Percentiles rank a stretch among this genome's conserved stretches.
Evolutionary conservation across 176 grass and related monocot species (phyloP).

Genomic region (Themeda triandra): DNA sequence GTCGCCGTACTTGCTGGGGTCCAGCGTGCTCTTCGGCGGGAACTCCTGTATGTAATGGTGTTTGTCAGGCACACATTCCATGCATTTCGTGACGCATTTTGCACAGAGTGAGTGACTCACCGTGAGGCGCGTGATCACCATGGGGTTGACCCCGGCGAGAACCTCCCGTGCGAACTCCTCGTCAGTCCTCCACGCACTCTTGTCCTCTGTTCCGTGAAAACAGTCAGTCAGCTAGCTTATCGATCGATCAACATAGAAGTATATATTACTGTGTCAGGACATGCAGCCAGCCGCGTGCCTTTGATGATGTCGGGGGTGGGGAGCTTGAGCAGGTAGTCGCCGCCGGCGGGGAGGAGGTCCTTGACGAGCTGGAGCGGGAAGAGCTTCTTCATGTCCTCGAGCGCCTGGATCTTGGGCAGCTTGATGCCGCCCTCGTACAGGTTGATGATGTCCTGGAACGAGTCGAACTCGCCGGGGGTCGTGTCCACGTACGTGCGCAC

Average conservation of each 20-base stretch:
- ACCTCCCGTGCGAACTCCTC: constrained; percentile 91
- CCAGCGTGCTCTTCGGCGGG: constrained; percentile 69
- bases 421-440: constrained; percentile 59
- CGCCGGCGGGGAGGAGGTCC: constrained; percentile 50
- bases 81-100: too few relatives aligned
- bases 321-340: constrained; percentile 46
- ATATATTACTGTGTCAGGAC: neutral
- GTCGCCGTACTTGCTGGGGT: constrained; percentile 67
- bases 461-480: constrained; percentile 55
- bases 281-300: neutral
- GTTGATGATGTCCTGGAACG: constrained; percentile 46
- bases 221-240: neutral
- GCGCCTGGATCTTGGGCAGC: constrained; percentile 34
- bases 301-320: constrained; percentile 58
- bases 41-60: constrained; percentile 56
- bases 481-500: constrained; percentile 41
- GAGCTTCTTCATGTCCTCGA: constrained; percentile 42
- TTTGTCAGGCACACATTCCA: neutral
- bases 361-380: constrained; percentile 61
- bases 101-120: neutral
- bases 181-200: constrained; percentile 68
- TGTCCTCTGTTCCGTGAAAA: constrained; percentile 28
- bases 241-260: neutral
- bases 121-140: constrained; percentile 63
- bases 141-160: constrained; percentile 82